Base-by-base conservation (phyloP, 2,329 filamentous ascomycete species). In the Cadophora gregata region DNA sequence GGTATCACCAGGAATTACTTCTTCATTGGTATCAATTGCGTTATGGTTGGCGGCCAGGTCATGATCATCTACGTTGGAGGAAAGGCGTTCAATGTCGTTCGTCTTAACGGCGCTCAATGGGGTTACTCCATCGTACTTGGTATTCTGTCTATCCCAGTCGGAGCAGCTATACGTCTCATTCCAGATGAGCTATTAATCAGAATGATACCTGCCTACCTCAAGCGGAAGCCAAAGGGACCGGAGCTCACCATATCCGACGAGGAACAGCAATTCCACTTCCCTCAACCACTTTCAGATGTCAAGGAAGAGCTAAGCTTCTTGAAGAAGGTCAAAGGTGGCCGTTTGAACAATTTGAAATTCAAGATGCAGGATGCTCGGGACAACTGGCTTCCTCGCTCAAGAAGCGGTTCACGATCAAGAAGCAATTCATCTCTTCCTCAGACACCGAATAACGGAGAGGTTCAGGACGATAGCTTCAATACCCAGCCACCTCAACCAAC, bases 21-120 rank as follows among this genome's bases (percentile, higher is more conserved):
- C 84, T 98, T 98, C 81, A 86, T 96, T 45, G 86, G 81, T 47
- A 97, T 98, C 79, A 93, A 93, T 80, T 76, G 84, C 67, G 84
- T 97, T 78, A 97, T 98, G 91, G 88, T 95, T 72, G 94, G 88
- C 70, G 93, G 92, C 25, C 95, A 98, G 77, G 83, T 96, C 29
- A 85, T 97, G 79, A 98, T 98, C 77, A 86, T 97, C 74, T 96
- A 92, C 75, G 87, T 97, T 60, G 95, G 95, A 70, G 92, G 93
- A 36, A 80, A 82, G 9, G 93, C 94, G 1, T 97, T 98, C 82
- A 86, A 87, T 1, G 68, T 77, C 0, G 80, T 83, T 0, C 83
- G 79, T 9, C 84, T 97, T 71, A 89, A 88, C 21, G 86, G 86
- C n/a, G 81, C 84, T 14, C 90, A 97, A 77, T 98, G 95, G 96